Percentiles rank a stretch among this genome's conserved stretches.
phyloP scores from a whole-genome alignment of 176 grass and related monocot genomes.

The Metroxylon sagu region DNA sequence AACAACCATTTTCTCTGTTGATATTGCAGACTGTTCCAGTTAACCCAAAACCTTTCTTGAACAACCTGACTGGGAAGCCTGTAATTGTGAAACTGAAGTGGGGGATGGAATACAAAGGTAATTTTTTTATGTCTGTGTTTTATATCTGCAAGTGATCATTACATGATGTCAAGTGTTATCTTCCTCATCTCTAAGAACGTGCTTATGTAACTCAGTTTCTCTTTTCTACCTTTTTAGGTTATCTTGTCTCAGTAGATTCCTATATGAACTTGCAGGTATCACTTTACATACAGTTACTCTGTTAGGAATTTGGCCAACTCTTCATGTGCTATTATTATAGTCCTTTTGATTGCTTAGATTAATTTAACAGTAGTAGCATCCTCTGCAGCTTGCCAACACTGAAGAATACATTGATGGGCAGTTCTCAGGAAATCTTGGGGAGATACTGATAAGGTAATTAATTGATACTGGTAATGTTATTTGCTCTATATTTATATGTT shows the following conservation, averaged over 20 bases:
- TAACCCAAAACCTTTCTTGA: conserved; percentile 93
- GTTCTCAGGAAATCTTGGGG: too few relatives aligned
- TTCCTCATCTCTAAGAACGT: too few relatives aligned
- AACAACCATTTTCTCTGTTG: too few relatives aligned
- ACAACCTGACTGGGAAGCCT: conserved; percentile 77
- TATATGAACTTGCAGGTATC: conserved; percentile 94
- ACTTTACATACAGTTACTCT: not conserved
- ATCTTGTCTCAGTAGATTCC: conserved; percentile 86
- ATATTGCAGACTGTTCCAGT: conserved; percentile 70
- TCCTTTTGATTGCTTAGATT: not conserved
- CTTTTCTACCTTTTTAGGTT: conserved; percentile 30
- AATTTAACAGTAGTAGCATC: not conserved
- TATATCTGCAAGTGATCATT: too few relatives aligned
- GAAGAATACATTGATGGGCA: too few relatives aligned
- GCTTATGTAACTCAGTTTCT: not conserved
- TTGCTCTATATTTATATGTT: too few relatives aligned
- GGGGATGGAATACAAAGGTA: conserved; percentile 99
- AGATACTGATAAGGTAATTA: too few relatives aligned
- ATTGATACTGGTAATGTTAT: too few relatives aligned
- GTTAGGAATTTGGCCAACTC: not conserved
- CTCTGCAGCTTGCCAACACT: conserved; percentile 54
- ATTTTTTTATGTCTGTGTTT: not conserved
- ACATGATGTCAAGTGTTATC: too few relatives aligned
- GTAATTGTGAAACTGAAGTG: conserved; percentile 96
- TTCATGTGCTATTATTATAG: not conserved